Base-by-base conservation (phyloP, 345 rosid genomes). In the Eucalyptus pumila region DNA sequence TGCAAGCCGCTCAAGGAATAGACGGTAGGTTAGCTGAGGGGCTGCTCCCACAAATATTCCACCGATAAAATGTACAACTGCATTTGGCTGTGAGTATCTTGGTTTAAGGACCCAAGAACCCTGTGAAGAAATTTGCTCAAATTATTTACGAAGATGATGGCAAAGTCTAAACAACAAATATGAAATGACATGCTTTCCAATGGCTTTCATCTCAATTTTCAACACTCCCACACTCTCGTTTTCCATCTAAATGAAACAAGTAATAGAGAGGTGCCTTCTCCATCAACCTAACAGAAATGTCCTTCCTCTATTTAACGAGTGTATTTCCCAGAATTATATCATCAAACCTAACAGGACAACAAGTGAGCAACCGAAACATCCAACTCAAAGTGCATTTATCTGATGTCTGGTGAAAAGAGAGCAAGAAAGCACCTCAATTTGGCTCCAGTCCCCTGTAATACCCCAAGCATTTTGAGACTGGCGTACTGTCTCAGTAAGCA, bases 11-110 rank as follows among this genome's bases (percentile, higher is more conserved):
- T 98, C 99, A 69, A 98, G 98, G 93, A 98, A 97, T 93, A 94
- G 92, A 27, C 99, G 98, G 90, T 97, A 98, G 23, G 99, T 93
- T 89, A 98, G 95, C 91, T 98, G 99, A 37, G 99, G 99, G 65
- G 99, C 99, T 23, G 99, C 99, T 92, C 99, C 99, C 90, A 98
- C 99, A 91, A 98, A 98, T 92, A 98, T 95, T 32, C 99, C 99
- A 45, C 99, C 99, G 76, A 98, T 45, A 86, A 98, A 98, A 93
- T 98, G 99, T 90, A 94, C 97, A 86, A 96, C 97, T 88, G 96
- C 92, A 90, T 93, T 95, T 19, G 98, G 97, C 87, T 91, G 93
- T 56, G 94, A 90, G 91, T 88, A 89, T 87, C 90, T 94, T 47
- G 99, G 99, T 93, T 93, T 94, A 42, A 98, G 97, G 91, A 98